Evolutionary conservation across 345 rosid genomes (phyloP), one percentile per base, ranked within the genome.

Genomic region (Salix arbutifolia): DNA sequence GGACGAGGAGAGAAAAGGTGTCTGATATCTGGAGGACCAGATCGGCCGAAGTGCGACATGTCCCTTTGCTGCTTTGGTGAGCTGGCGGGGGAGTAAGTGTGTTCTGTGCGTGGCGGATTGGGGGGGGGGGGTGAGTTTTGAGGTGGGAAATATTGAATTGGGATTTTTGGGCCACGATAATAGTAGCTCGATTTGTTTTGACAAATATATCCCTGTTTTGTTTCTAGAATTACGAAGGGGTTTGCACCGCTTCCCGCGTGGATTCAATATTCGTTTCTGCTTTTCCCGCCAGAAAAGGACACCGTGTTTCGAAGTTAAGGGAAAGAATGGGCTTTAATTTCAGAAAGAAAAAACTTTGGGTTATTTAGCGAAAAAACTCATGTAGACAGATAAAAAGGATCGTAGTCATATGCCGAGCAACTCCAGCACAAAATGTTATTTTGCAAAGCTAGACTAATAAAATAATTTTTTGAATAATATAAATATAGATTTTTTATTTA

Each of bases 1-100:
- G 96, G 68, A 91, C 85, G 75, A 90, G 96, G 42, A 91, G 92
- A 40, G 91, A 88, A 81, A 81, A 88, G 60, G 89, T 88, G 70
- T 28, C 75, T 58, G 79, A 88, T 88, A 76, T 88, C 91, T 21
- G 91, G 91, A 46, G 91, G 91, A 19, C 91, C 91, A 11, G 91
- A 83, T 68, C 87, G 78, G 17, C 89, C 89, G 37, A 88, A 88
- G 75, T 88, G 89, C 53, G 89, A 88, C 91, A 88, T 69, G 19
- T 86, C 26, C 71, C 44, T 46, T 46, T 19, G 16, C 21, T 25
- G 11, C 25, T n/a, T n/a, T 56, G 26, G 10, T 56, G 62, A 56
- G 62, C 13, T 56, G 9, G 26, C 11, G 28, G 1, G 62, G 5
- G 62, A 56, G 14, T 23, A 4, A 56, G 28, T 9, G 62, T 56